These are phyloP conservation scores for Daldinia concentrica DNA, from an alignment of 495 filamentous ascomycete species.

Conservation along the genomic window DNA sequence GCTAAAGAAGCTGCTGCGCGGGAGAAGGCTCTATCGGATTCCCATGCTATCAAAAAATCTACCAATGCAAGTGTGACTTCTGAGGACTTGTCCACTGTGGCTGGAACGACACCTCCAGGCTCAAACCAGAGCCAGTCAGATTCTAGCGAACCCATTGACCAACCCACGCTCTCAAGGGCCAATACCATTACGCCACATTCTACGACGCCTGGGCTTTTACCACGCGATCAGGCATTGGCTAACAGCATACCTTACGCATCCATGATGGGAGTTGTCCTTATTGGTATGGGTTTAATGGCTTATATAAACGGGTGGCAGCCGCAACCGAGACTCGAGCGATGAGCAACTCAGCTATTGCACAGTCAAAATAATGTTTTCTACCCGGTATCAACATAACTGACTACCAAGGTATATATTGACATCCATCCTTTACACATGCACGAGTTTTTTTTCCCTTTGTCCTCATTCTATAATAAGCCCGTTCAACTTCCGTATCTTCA, in stretches of 20 bases:
- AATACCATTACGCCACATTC: slow-evolving; percentile 55
- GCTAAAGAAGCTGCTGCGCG: slow-evolving; percentile 64
- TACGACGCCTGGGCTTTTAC: slow-evolving; percentile 34
- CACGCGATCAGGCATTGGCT: slow-evolving; percentile 57
- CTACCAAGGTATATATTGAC: slow-evolving; percentile 35
- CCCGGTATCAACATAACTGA: slow-evolving; percentile 32
- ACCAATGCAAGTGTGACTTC: slow-evolving; percentile 29
- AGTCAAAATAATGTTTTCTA: background rate
- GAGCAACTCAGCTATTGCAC: slow-evolving; percentile 20
- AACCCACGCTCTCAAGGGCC: slow-evolving; percentile 50
- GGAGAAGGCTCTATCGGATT: slow-evolving; percentile 26
- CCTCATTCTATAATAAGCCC: slow-evolving; percentile 49
- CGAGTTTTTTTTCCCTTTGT: slow-evolving; percentile 46
- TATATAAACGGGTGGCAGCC: slow-evolving; percentile 89
- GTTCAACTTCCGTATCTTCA: slow-evolving; percentile 36
- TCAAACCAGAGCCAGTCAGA: slow-evolving; percentile 35
- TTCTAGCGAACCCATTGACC: slow-evolving; percentile 26
- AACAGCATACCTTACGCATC: slow-evolving; percentile 84
- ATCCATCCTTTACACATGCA: slow-evolving; percentile 31
- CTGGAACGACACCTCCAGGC: slow-evolving; percentile 33
- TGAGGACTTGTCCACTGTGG: slow-evolving; percentile 19
- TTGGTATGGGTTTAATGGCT: slow-evolving; percentile 93
- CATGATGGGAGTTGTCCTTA: slow-evolving; percentile 86
- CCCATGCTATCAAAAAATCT: slow-evolving; percentile 42
- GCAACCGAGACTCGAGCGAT: slow-evolving; percentile 49